These are phyloP conservation scores for Globisporangium iwayamae DNA, from an alignment of 352 stramenopile species.

Conservation along the genomic window DNA sequence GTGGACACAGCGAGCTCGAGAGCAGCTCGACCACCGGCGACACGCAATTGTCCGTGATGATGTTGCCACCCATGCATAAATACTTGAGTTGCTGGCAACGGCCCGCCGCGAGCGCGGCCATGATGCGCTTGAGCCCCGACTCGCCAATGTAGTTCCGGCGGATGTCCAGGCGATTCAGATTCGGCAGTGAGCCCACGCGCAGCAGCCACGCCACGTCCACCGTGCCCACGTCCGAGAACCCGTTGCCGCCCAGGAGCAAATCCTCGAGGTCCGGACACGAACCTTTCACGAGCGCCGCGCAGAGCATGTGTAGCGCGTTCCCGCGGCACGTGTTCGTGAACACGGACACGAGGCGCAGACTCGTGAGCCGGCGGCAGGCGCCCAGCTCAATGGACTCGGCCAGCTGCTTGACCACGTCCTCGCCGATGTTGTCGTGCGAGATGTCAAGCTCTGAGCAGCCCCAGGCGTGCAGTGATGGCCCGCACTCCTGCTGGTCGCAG, in stretches of 20 bases:
- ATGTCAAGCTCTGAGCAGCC: constrained; percentile 56
- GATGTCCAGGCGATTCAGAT: constrained; percentile 51
- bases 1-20: constrained; percentile 31
- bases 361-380: constrained; percentile 35
- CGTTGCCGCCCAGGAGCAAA: constrained; percentile 62
- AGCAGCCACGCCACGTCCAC: constrained; percentile 47
- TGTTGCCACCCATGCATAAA: constrained; percentile 75
- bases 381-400: constrained; percentile 32
- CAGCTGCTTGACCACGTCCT: constrained; percentile 45
- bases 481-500: constrained; percentile 8
- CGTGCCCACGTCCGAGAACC: constrained; percentile 54
- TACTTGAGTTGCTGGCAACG: constrained; percentile 43
- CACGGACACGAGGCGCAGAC: constrained; percentile 61
- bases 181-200: constrained; percentile 26
- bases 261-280: constrained; percentile 51
- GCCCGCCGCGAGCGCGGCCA: constrained; percentile 27
- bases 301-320: constrained; percentile 45
- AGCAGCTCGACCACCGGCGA: constrained; percentile 42
- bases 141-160: constrained; percentile 73
- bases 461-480: constrained; percentile 50
- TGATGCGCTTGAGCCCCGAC: constrained; percentile 41
- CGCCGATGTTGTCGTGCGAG: constrained; percentile 50
- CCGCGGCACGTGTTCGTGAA: constrained; percentile 63
- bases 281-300: constrained; percentile 35
- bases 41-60: constrained; percentile 80